Evolutionary conservation across 495 filamentous ascomycete species (phyloP).

Genomic region (Penicillium roqueforti): DNA sequence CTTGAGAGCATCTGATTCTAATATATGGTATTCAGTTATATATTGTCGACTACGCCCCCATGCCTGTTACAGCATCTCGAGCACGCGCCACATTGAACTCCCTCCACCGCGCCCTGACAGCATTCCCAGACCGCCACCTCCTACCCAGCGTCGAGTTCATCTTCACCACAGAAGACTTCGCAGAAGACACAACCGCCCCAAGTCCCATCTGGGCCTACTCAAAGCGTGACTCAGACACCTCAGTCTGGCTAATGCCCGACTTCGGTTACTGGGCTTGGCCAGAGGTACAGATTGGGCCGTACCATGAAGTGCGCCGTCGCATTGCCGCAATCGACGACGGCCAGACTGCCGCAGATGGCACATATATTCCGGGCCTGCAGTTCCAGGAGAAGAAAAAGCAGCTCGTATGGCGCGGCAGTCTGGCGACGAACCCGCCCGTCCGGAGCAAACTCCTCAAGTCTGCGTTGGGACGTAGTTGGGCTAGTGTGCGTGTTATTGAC

Average conservation of each 20-base stretch:
- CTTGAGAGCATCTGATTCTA: not conserved
- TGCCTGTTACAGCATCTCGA: conserved; percentile 33
- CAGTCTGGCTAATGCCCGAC: conserved; percentile 71
- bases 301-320: conserved; percentile 46
- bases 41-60: conserved; percentile 33
- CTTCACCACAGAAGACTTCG: conserved; percentile 49
- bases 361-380: conserved; percentile 10
- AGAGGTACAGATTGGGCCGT: conserved; percentile 55
- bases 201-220: conserved; percentile 52
- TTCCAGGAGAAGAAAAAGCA: conserved; percentile 56
- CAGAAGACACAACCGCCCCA: conserved; percentile 12
- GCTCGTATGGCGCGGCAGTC: conserved; percentile 65
- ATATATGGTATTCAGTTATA: conserved; percentile 30
- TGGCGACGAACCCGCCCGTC: conserved; percentile 34
- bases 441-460: conserved; percentile 46
- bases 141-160: conserved; percentile 63
- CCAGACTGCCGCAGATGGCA: conserved; percentile 15
- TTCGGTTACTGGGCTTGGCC: conserved; percentile 77
- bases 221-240: conserved; percentile 40
- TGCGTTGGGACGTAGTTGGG: conserved; percentile 45
- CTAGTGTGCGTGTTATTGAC: conserved; percentile 46
- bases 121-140: conserved; percentile 40
- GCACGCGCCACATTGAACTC: conserved; percentile 40
- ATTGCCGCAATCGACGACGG: conserved; percentile 37
- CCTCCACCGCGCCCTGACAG: conserved; percentile 35